Conservation (phyloP, 345 rosid genomes). For the Eucalyptus decipiens region DNA sequence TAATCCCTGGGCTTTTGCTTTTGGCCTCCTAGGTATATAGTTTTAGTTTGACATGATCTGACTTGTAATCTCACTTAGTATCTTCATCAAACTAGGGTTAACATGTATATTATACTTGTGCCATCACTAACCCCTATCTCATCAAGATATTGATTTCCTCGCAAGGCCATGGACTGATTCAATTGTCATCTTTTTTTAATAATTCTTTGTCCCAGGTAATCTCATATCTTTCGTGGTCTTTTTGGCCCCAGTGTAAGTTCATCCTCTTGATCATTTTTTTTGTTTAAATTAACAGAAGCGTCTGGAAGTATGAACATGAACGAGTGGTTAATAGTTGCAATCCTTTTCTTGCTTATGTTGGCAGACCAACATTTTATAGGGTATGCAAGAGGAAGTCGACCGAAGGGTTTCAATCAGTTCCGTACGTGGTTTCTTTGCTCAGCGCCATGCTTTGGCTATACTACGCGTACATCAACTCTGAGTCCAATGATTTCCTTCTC, state of each 20-base stretch:
- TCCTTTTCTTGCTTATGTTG: background rate
- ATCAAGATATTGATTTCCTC: background rate
- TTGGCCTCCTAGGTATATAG: slow-evolving; percentile 21
- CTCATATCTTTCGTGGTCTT: slow-evolving; percentile 41
- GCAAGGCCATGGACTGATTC: background rate
- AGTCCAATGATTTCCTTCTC: slow-evolving; percentile 41
- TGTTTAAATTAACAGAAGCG: background rate
- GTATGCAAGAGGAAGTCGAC: slow-evolving; percentile 45
- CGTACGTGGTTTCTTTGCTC: slow-evolving; percentile 39
- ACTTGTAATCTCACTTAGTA: background rate
- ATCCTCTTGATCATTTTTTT: background rate
- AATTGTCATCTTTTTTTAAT: background rate
- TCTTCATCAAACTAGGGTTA: background rate
- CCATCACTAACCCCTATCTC: background rate
- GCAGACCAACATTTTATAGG: slow-evolving; percentile 51
- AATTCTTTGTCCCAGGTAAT: slow-evolving; percentile 28
- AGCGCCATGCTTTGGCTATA: slow-evolving; percentile 57
- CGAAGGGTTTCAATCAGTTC: slow-evolving; percentile 56
- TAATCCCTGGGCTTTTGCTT: slow-evolving; percentile 4
- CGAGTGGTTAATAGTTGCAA: background rate
- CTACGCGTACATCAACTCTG: slow-evolving; percentile 37
- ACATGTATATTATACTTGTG: background rate
- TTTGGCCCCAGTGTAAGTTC: slow-evolving; percentile 66
- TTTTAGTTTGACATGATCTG: background rate
- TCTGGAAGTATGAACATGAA: background rate